Evolutionary conservation across 2,329 filamentous ascomycete species (phyloP).

Genomic region (Blumeria hordei): DNA sequence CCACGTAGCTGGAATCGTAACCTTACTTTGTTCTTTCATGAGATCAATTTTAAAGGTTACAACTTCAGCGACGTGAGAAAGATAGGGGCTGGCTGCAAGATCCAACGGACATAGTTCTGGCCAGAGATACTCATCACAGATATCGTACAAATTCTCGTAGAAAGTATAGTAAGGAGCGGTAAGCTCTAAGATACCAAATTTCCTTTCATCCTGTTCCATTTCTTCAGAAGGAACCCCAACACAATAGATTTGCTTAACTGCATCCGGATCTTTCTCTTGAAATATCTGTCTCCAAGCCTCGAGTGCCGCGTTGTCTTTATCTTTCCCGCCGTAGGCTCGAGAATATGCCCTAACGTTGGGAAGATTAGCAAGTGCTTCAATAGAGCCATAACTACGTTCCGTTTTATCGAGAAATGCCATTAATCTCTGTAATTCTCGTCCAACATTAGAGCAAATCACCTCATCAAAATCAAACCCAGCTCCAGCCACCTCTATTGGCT

Average conservation of each 20-base stretch:
- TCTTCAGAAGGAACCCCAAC: constrained; percentile 7
- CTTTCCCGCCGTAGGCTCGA: constrained; percentile 8
- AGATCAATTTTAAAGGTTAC: constrained; percentile 22
- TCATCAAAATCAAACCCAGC: constrained; percentile 4
- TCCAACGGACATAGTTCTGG: constrained; percentile 5
- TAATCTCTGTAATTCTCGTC: constrained; percentile 31
- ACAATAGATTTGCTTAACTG: constrained; percentile 11
- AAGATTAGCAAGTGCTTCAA: constrained; percentile 20
- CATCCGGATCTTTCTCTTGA: constrained; percentile 3
- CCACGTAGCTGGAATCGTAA: constrained; percentile 26
- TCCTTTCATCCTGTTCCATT: constrained; percentile 4
- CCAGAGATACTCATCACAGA: constrained; percentile 15
- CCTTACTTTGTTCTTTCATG: constrained; percentile 18
- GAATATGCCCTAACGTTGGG: not conserved
- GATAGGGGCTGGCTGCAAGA: constrained; percentile 10
- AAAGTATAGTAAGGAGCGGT: constrained; percentile 8
- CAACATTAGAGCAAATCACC: constrained; percentile 8
- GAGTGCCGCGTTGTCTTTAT: constrained; percentile 12
- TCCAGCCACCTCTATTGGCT: constrained; percentile 18
- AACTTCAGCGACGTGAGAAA: constrained; percentile 22
- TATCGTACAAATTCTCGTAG: constrained; percentile 14
- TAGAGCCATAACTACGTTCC: constrained; percentile 33
- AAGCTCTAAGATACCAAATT: constrained; percentile 14
- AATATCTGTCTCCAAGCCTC: constrained; percentile 7
- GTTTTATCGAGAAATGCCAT: constrained; percentile 38